Evolutionary conservation across 2,329 filamentous ascomycete genomes (phyloP), one percentile per base, ranked within the genome.

Genomic region (Fusarium miscanthi): DNA sequence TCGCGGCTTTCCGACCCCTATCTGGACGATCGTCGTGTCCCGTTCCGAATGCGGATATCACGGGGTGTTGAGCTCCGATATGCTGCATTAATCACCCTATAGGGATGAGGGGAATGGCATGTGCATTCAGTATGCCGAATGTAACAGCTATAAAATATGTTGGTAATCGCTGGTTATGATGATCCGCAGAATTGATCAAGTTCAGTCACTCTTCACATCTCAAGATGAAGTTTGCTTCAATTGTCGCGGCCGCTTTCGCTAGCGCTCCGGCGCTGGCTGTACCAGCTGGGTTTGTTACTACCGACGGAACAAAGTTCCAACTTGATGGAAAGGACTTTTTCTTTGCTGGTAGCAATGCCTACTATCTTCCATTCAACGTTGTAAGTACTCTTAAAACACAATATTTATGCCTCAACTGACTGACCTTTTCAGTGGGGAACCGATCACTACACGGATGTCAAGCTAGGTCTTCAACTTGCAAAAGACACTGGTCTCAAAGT

Each of bases 341-440:
- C 78, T 89, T 88, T 73, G 87, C 87, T 4, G 87, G 87, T 2
- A 86, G 83, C 69, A 89, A 89, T 76, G 87, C 87, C 14, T 88
- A 89, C 69, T 88, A 87, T 70, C 85, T 88, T 23, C 86, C 87
- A 0, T 88, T 88, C 77, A 84, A 82, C 58, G 83, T 86, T n/a
- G 86, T 87, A 61, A 8, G 82, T 76, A 10, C 12, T 14, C 13
- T 7, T 33, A 6, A 8, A 14, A 33, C 13, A 16, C 6, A 33
- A 2, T 3, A 1, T 33, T 33, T 13, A 33, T 2, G 5, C 13
- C 13, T 8, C 7, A 33, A 14, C 33, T 33, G 17, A 63, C 38
- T 33, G 17, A 63, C 38, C 8, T 9, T 64, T 1, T 1, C 25
- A 74, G 71, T 74, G 71, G 71, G 71, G 71, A 48, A 61, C 40